A percentile compares a stretch with the other conserved stretches of the same genome.
Evolutionary conservation across 2,329 filamentous ascomycete genomes (phyloP).

Genomic region (Epichloe sp.): DNA sequence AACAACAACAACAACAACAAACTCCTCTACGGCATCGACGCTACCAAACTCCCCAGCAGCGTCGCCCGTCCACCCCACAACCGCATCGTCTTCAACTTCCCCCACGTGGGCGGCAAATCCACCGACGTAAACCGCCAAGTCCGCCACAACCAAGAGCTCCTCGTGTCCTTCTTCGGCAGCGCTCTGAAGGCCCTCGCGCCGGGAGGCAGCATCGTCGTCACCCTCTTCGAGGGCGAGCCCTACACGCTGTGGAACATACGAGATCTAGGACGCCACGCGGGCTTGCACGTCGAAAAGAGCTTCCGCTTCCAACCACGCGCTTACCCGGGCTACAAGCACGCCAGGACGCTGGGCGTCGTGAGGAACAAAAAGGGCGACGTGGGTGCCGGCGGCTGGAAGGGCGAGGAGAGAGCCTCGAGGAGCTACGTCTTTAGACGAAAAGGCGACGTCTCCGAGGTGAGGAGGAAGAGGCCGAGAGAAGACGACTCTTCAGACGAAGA

Average conservation of each 20-base stretch:
- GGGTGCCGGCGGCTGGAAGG: constrained; percentile 26
- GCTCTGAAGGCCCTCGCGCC: constrained; percentile 27
- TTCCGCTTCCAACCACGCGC: constrained; percentile 53
- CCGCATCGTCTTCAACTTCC: constrained; percentile 89
- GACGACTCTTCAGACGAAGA: constrained; percentile 8
- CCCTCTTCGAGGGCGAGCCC: constrained; percentile 83
- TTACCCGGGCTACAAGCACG: constrained; percentile 65
- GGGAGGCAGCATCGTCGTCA: constrained; percentile 59
- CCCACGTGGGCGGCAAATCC: constrained; percentile 82
- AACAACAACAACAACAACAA: constrained; percentile 16
- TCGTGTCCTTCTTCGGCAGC: constrained; percentile 54
- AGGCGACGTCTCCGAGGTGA: constrained; percentile 29
- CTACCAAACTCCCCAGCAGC: constrained; percentile 35
- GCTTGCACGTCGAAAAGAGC: constrained; percentile 55
- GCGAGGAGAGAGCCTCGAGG: constrained; percentile 32
- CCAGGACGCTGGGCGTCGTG: constrained; percentile 56
- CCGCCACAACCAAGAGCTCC: constrained; percentile 72
- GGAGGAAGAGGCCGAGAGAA: constrained; percentile 17
- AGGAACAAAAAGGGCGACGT: constrained; percentile 31
- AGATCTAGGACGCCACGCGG: constrained; percentile 69
- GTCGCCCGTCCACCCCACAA: constrained; percentile 47
- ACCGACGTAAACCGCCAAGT: constrained; percentile 94
- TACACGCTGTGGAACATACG: constrained; percentile 93
- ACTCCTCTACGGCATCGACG: constrained; percentile 6
- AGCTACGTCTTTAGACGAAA: constrained; percentile 51